phyloP scores from a whole-genome alignment of 805 yeast genomes.

The Pichia occidentalis region DNA sequence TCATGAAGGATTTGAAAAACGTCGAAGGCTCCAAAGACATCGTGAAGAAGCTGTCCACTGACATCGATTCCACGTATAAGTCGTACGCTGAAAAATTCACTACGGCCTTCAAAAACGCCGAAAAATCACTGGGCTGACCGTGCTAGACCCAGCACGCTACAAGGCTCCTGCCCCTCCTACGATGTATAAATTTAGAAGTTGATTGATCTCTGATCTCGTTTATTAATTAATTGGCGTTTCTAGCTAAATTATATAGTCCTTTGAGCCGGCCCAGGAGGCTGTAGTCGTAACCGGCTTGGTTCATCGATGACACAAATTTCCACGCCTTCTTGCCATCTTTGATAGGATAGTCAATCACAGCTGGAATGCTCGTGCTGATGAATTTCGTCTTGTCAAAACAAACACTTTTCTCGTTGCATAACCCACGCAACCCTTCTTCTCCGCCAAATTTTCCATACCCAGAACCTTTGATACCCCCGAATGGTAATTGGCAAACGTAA shows the following conservation, averaged over 20 bases:
- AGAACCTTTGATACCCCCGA: constrained; percentile 89
- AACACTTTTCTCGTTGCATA: constrained; percentile 80
- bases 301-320: constrained; percentile 77
- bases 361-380: constrained; percentile 78
- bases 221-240: constrained; percentile 29
- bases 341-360: constrained; percentile 88
- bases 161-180: too few relatives aligned
- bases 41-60: constrained; percentile 47
- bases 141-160: too few relatives aligned
- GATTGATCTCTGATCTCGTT: neutral
- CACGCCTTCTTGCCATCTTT: constrained; percentile 76
- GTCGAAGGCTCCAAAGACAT: constrained; percentile 45
- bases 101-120: constrained; percentile 50
- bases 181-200: neutral
- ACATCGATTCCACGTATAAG: constrained; percentile 67
- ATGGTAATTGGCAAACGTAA: constrained; percentile 92
- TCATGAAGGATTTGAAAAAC: constrained; percentile 46
- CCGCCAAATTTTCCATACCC: constrained; percentile 99
- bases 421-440: constrained; percentile 88
- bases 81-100: constrained; percentile 51
- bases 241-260: constrained; percentile 49
- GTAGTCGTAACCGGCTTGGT: constrained; percentile 75
- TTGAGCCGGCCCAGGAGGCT: constrained; percentile 64
- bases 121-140: constrained; percentile 29
- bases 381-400: constrained; percentile 79